These are phyloP conservation scores for Moniliella sp. DNA, from an alignment of 1,284 basidiomycete genomes.

Conservation along the genomic window DNA sequence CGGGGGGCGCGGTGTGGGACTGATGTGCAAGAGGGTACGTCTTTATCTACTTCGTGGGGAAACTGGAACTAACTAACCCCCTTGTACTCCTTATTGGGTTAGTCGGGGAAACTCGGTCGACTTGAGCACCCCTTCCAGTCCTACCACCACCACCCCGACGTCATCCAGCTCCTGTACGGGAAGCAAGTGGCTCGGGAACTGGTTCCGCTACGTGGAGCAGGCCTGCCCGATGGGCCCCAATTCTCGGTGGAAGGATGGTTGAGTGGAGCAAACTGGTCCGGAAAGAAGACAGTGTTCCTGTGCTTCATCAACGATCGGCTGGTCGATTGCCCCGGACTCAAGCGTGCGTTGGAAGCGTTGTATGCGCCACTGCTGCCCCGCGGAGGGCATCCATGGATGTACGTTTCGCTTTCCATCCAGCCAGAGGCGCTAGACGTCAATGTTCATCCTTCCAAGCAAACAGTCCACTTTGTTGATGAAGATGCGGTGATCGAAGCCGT, in stretches of 20 bases:
- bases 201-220: conserved; percentile 38
- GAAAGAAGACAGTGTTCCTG: conserved; percentile 61
- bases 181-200: conserved; percentile 61
- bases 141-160: conserved; percentile 44
- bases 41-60: too few species aligned
- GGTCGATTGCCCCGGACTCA: conserved; percentile 70
- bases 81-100: too few species aligned
- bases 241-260: conserved; percentile 45
- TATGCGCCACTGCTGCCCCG: conserved; percentile 75
- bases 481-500: conserved; percentile 64
- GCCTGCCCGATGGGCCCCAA: conserved; percentile 9
- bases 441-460: conserved; percentile 90
- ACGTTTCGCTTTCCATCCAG: conserved; percentile 65
- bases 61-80: too few species aligned
- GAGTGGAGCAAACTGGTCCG: conserved; percentile 70
- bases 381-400: conserved; percentile 71
- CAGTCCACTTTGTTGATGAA: conserved; percentile 77
- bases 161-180: conserved; percentile 64
- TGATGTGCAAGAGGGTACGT: conserved; percentile 42
- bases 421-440: conserved; percentile 83
- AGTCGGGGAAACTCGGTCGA: too few species aligned
- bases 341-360: conserved; percentile 63
- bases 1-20: conserved; percentile 44
- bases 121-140: conserved; percentile 52
- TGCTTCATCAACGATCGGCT: conserved; percentile 96